Evolutionary conservation across 2,329 filamentous ascomycete species (phyloP), one percentile per base, ranked within the genome.

Genomic region (Verticillium zaregamsianum): DNA sequence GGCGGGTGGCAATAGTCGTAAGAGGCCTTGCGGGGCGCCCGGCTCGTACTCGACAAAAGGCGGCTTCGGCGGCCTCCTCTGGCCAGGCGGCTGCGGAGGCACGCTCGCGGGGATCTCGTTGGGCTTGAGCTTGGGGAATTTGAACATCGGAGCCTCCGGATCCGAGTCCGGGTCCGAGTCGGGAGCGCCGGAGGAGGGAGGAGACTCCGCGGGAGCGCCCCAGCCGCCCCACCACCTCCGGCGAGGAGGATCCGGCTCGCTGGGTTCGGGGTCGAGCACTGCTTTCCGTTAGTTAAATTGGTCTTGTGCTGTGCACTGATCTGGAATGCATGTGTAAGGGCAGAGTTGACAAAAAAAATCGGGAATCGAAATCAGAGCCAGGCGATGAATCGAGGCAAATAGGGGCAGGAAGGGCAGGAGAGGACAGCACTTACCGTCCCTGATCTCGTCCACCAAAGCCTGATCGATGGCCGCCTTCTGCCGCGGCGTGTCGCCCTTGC

Each of bases 401-500:
- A 25, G 25, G 25, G 25, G 25, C 25, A 25, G 7, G 6, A 23
- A 23, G 12, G 40, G 9, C 25, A 28, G 28, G 3, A 28, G 28
- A 6, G 28, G 1, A 28, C 28, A 28, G 5, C 28, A 62, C 70
- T 66, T 63, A 68, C 71, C 59, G 6, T 60, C 57, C 17, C 65
- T 62, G n/a, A 67, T 35, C 25, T 37, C 39, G 5, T 56, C 32
- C n/a, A 52, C n/a, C 49, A 57, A n/a, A 6, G 55, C 37, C 39
- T 63, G 37, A 58, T 74, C 70, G 15, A 75, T 33, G 11, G 58
- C 61, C 54, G 63, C 67, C 62, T 66, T 68, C 63, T 75, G 72
- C 33, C 66, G 57, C 40, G 67, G 67, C 11, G 72, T 74, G 49
- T 73, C 70, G 6, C 72, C 73, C 28, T 65, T 64, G 68, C 71